phyloP scores from a whole-genome alignment of 805 yeast genomes.

The Soucietia sequanensis region DNA sequence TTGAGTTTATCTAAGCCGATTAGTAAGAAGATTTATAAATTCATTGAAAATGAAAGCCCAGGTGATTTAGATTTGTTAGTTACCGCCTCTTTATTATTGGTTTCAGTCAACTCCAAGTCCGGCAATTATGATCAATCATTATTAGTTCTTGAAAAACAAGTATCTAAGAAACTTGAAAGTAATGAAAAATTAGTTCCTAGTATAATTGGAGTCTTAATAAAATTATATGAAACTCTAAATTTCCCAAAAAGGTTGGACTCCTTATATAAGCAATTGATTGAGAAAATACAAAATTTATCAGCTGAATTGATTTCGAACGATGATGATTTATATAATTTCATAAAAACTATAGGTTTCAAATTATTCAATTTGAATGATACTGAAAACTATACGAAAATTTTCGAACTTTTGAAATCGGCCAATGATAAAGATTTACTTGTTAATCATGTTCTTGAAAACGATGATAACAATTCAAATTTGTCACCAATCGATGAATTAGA shows the following conservation, averaged over 20 bases:
- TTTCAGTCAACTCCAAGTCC: conserved; percentile 20
- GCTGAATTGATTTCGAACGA: conserved; percentile 9
- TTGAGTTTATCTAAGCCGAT: conserved; percentile 11
- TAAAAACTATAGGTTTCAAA: conserved; percentile 30
- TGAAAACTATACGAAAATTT: conserved; percentile 14
- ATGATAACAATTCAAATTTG: conserved; percentile 15
- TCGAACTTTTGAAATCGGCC: conserved; percentile 17
- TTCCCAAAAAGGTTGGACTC: conserved; percentile 27
- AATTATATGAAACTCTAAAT: conserved; percentile 48
- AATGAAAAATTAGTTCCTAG: conserved; percentile 43
- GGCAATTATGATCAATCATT: conserved; percentile 30
- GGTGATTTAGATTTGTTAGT: conserved; percentile 13
- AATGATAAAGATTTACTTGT: conserved; percentile 24
- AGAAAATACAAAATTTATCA: conserved; percentile 9
- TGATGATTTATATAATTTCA: conserved; percentile 21
- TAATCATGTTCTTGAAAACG: conserved; percentile 8
- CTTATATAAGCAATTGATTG: conserved; percentile 14
- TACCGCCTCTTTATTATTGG: conserved; percentile 28
- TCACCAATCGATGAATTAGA: conserved; percentile 22
- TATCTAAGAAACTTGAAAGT: conserved; percentile 9
- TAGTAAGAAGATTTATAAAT: conserved; percentile 20
- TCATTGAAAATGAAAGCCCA: conserved; percentile 7
- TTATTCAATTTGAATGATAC: conserved; percentile 17
- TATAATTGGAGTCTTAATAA: conserved; percentile 47
- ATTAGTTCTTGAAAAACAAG: conserved; percentile 32